phyloP scores from a whole-genome alignment of 768 basidiomycete species.

The Mrakia gelida region DNA sequence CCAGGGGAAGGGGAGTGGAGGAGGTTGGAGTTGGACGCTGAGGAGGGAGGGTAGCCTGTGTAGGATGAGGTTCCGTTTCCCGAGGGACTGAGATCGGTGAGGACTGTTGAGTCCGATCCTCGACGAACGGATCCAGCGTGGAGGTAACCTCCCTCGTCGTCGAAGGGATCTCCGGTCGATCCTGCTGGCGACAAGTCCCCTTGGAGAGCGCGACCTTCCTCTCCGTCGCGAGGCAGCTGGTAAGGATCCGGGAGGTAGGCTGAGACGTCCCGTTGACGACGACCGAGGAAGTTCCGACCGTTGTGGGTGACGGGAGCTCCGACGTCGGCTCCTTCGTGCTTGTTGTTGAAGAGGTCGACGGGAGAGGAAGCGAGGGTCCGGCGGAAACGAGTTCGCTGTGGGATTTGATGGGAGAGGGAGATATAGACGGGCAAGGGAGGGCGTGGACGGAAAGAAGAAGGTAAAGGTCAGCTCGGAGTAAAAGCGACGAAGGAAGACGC shows the following conservation, averaged over 20 bases:
- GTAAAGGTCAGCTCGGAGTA: neutral
- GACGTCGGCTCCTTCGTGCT: slow-evolving; percentile 28
- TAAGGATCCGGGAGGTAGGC: slow-evolving; percentile 27
- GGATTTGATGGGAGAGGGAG: neutral
- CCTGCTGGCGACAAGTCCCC: neutral
- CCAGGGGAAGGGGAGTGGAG: neutral
- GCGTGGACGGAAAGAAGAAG: neutral
- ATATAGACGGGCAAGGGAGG: too few species aligned
- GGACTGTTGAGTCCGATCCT: neutral
- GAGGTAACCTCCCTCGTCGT: slow-evolving; percentile 26
- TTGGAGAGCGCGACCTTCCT: neutral
- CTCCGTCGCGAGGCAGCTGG: neutral
- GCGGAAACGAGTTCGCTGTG: slow-evolving; percentile 24
- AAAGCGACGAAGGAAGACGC: neutral
- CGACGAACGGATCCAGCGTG: slow-evolving; percentile 6
- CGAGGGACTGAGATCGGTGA: neutral
- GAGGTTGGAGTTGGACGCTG: neutral
- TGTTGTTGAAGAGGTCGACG: slow-evolving; percentile 25
- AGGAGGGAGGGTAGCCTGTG: neutral
- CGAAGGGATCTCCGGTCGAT: slow-evolving; percentile 17
- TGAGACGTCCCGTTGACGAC: slow-evolving; percentile 19
- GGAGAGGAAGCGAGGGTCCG: slow-evolving; percentile 24
- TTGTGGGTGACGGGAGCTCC: slow-evolving; percentile 25
- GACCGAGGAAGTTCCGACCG: slow-evolving; percentile 25
- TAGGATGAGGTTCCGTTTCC: neutral